Evolutionary conservation across 768 basidiomycete genomes (phyloP), one percentile per base, ranked within the genome.

Genomic region (Panaeolus papilionaceus): DNA sequence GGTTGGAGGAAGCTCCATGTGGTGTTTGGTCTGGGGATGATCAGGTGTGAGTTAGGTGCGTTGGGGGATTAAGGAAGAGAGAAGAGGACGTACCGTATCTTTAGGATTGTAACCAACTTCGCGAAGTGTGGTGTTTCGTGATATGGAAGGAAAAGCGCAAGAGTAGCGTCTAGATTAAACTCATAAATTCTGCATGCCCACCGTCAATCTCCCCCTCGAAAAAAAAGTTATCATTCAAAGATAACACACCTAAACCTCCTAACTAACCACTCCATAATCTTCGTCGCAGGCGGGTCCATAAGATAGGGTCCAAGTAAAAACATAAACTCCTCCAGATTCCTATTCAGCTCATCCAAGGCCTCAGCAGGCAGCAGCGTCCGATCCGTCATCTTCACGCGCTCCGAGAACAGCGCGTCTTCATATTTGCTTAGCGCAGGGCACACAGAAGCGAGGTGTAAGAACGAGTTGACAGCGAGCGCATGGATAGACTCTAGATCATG

Each of bases 81-180:
- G 42, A 62, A 33, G 23, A 23, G 23, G 23, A 80, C 88, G 28
- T 70, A 93, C 92, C 85, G 83, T 66, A 95, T 85, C 72, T 91
- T 87, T 64, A 98, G 80, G 72, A 99, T 95, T 2, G 92, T 88
- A 28, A 98, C 83, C 85, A 98, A 94, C 72, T 98, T 97, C 9
- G 92, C 86, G 77, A 99, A 99, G 76, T 98, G 95, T 0, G 93
- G 90, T 4, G 96, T 93, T 71, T 96, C 94, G 73, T 99, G 95
- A 75, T 97, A 98, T 0, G 98, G 98, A 38, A 98, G 80, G 79
- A 99, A 99, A 26, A 95, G 82, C 8, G 89, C 79, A 6, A 99
- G 83, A 33, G 96, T 75, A 26, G 86, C 84, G 64, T 91, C 86
- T 64, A 96, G 84, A 73, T 99, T 98, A 81, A 98, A 95, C 76